phyloP scores from a whole-genome alignment of 169 alveolate genomes.

The Plasmodium adleri region DNA sequence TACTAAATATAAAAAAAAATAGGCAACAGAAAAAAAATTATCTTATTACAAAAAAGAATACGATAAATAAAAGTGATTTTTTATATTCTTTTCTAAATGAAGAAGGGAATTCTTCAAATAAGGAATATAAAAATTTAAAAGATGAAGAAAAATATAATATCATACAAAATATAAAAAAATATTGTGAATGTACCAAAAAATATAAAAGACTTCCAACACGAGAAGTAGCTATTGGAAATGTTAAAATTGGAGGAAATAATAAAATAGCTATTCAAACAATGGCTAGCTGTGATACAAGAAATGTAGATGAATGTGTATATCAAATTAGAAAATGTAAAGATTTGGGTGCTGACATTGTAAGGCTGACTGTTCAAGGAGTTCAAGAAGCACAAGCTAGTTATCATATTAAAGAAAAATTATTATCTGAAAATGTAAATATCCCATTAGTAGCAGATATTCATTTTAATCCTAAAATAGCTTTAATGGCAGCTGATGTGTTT shows the following conservation, averaged over 20 bases:
- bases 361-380: conserved; percentile 89
- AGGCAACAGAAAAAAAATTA: background rate
- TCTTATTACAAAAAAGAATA: background rate
- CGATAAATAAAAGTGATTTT: conserved; percentile 13
- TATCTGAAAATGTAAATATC: conserved; percentile 79
- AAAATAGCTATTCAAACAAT: conserved; percentile 89
- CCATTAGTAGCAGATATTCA: conserved; percentile 91
- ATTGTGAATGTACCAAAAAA: conserved; percentile 81
- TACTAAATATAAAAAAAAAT: background rate
- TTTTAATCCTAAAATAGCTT: conserved; percentile 88
- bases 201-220: conserved; percentile 83
- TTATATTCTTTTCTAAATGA: conserved; percentile 13
- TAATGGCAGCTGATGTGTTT: conserved; percentile 86
- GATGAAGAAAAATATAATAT: conserved; percentile 62
- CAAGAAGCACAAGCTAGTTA: conserved; percentile 85
- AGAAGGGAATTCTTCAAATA: background rate
- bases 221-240: conserved; percentile 82
- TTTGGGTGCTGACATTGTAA: conserved; percentile 86
- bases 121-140: background rate
- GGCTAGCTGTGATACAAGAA: conserved; percentile 87
- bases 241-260: conserved; percentile 85
- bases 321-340: conserved; percentile 85
- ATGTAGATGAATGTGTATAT: conserved; percentile 85
- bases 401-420: conserved; percentile 80
- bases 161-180: conserved; percentile 69